Evolutionary conservation across 176 grass and related monocot genomes (phyloP).

Genomic region (Cenchrus americanus): DNA sequence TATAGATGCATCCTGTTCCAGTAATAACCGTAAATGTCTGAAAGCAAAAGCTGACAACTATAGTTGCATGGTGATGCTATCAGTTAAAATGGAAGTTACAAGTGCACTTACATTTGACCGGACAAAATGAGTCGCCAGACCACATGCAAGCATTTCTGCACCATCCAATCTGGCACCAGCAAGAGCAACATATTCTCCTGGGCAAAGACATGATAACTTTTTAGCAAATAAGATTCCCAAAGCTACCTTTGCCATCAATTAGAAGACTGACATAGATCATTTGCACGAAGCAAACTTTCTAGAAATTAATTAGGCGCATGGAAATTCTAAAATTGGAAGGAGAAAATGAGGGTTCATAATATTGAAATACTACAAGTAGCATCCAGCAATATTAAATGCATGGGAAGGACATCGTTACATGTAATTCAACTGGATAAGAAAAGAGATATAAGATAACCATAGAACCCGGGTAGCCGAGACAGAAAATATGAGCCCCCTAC

Average conservation of each 20-base stretch:
- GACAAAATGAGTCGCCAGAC: constrained; percentile 92
- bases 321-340: constrained; percentile 15
- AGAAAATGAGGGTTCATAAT: neutral
- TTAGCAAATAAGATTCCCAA: constrained; percentile 22
- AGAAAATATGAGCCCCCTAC: constrained; percentile 90
- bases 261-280: neutral
- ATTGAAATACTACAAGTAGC: neutral
- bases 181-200: constrained; percentile 87
- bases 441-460: constrained; percentile 54
- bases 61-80: neutral
- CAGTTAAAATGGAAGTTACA: constrained; percentile 4
- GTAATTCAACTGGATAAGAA: constrained; percentile 19
- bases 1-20: neutral
- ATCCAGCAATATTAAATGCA: neutral
- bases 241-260: neutral
- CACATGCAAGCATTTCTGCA: constrained; percentile 92
- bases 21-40: no score
- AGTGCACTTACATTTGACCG: constrained; percentile 59
- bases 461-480: constrained; percentile 83
- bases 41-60: neutral
- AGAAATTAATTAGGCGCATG: neutral
- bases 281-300: neutral
- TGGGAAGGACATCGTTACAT: neutral
- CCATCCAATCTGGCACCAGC: constrained; percentile 85
- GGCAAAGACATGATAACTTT: constrained; percentile 30